Conservation (phyloP, 345 rosid genomes). For the Cochlearia excelsa region DNA sequence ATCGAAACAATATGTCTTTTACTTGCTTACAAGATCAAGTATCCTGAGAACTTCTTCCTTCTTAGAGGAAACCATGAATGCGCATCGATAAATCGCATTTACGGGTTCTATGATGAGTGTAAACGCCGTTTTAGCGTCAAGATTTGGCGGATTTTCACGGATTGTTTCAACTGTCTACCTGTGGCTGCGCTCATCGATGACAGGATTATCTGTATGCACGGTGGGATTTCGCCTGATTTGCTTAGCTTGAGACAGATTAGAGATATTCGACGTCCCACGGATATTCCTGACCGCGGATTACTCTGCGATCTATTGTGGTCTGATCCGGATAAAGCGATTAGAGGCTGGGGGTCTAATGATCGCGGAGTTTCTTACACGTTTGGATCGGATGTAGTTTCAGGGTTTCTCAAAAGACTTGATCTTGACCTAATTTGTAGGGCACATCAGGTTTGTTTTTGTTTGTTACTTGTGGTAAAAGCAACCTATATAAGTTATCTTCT, state of each 20-base stretch:
- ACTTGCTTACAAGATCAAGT: constrained; percentile 41
- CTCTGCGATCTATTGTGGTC: constrained; percentile 96
- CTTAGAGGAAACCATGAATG: constrained; percentile 19
- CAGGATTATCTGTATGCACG: constrained; percentile 86
- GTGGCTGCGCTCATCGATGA: constrained; percentile 83
- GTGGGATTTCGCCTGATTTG: constrained; percentile 84
- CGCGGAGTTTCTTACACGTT: constrained; percentile 85
- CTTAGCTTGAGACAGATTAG: constrained; percentile 60
- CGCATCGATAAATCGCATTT: constrained; percentile 77
- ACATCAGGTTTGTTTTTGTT: constrained; percentile 59
- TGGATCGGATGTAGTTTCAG: constrained; percentile 60
- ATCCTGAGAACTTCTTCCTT: constrained; percentile 73
- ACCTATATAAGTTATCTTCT: not conserved
- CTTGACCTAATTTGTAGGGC: constrained; percentile 82
- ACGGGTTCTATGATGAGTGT: constrained; percentile 57
- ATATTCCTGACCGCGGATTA: constrained; percentile 78
- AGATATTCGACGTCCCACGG: constrained; percentile 64
- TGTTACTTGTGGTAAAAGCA: constrained; percentile 14
- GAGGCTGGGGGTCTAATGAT: constrained; percentile 73
- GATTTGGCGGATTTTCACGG: constrained; percentile 76
- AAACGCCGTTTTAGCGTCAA: constrained; percentile 47
- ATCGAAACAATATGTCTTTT: constrained; percentile 74
- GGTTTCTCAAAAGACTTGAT: constrained; percentile 63
- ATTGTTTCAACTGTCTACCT: constrained; percentile 85
- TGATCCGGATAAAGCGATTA: constrained; percentile 62